Evolutionary conservation across 257 asterid genomes (phyloP).

Genomic region (Salvia splendens): DNA sequence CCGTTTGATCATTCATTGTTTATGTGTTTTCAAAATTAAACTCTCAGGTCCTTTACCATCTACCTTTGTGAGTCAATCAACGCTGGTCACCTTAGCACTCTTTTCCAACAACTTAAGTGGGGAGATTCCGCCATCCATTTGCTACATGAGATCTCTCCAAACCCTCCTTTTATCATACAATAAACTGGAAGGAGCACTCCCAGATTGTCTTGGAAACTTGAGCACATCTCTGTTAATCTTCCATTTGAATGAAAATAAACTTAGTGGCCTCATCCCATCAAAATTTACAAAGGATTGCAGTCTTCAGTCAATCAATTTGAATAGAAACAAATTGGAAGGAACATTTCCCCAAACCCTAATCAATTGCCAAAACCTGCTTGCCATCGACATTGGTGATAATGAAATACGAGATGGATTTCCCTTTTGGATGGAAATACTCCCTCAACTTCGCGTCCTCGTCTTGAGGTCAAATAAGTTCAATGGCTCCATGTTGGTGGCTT

Average conservation of each 20-base stretch:
- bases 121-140: not conserved
- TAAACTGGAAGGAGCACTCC: not conserved
- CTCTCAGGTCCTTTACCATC: not conserved
- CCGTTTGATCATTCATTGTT: too few relatives aligned
- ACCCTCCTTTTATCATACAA: not conserved
- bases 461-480: not conserved
- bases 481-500: not conserved
- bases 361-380: not conserved
- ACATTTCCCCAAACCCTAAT: not conserved
- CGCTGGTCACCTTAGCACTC: too few relatives aligned
- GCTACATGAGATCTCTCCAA: not conserved
- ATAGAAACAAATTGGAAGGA: not conserved
- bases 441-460: too few relatives aligned
- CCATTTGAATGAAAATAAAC: too few relatives aligned
- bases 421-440: too few relatives aligned
- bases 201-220: not conserved
- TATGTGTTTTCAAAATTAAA: too few relatives aligned
- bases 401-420: not conserved
- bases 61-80: not conserved
- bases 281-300: too few relatives aligned
- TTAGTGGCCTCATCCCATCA: too few relatives aligned
- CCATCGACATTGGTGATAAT: not conserved
- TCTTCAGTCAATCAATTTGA: too few relatives aligned
- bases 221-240: too few relatives aligned
- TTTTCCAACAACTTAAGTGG: too few relatives aligned